A percentile compares a stretch with the other conserved stretches of the same genome.
Conservation (phyloP, 805 yeast species). For the Ogataea allantospora region DNA sequence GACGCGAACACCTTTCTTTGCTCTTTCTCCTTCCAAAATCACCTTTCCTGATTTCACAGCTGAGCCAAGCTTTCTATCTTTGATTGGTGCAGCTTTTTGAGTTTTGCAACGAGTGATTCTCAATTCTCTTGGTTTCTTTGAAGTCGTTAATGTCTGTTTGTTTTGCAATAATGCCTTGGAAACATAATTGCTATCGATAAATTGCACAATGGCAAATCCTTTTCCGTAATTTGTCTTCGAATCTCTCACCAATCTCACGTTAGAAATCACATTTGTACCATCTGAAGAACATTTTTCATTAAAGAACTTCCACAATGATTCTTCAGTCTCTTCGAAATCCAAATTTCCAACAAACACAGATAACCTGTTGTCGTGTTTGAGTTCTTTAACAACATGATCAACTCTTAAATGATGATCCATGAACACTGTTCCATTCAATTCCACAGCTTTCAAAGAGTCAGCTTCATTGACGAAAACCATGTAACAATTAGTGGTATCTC, state of each 20-base stretch:
- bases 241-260: conserved; percentile 89
- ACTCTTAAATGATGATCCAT: conserved; percentile 78
- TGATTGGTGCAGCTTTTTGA: conserved; percentile 5
- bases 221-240: conserved; percentile 92
- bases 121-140: conserved; percentile 54
- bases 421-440: conserved; percentile 66
- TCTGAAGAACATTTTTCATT: conserved; percentile 39
- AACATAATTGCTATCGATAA: conserved; percentile 68
- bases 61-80: conserved; percentile 67
- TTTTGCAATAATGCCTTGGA: conserved; percentile 77
- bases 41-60: conserved; percentile 68
- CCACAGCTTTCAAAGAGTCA: conserved; percentile 43
- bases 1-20: conserved; percentile 61
- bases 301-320: conserved; percentile 82
- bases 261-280: conserved; percentile 56
- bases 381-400: conserved; percentile 91
- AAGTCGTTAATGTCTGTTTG: conserved; percentile 53
- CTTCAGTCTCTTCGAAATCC: conserved; percentile 91
- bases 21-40: conserved; percentile 74
- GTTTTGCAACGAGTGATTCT: conserved; percentile 73
- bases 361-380: conserved; percentile 77
- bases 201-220: conserved; percentile 96
- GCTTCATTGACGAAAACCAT: conserved; percentile 66
- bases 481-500: conserved; percentile 84
- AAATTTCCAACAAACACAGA: conserved; percentile 91